These are phyloP conservation scores for Ramaria rubella DNA, from an alignment of 768 basidiomycete genomes.

Conservation along the genomic window DNA sequence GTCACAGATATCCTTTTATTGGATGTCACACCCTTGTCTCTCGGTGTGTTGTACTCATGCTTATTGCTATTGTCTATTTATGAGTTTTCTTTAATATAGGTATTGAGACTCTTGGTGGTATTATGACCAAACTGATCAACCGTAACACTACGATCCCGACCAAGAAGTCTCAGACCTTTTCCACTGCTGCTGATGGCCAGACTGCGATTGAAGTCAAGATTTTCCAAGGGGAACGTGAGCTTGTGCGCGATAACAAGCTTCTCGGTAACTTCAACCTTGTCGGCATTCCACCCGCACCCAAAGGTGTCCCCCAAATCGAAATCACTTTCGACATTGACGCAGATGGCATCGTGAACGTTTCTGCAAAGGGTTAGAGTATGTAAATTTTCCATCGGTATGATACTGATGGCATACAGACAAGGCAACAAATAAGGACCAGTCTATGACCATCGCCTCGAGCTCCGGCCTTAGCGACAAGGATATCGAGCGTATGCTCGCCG, in stretches of 20 bases:
- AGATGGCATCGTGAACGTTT: constrained; percentile 96
- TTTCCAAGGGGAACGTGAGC: constrained; percentile 98
- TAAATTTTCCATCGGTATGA: background rate
- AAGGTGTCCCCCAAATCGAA: constrained; percentile 79
- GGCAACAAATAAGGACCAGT: constrained; percentile 85
- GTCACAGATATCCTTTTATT: constrained; percentile 93
- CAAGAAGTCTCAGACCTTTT: constrained; percentile 99
- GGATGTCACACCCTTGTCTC: constrained; percentile 93
- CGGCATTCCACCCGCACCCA: constrained; percentile 86
- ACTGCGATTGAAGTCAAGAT: constrained; percentile 99
- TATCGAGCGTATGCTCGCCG: constrained; percentile 93
- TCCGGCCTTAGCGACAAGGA: constrained; percentile 95
- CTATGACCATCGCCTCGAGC: constrained; percentile 96
- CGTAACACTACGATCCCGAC: constrained; percentile 99
- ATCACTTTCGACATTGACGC: constrained; percentile 97
- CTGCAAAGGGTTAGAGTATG: constrained; percentile 67
- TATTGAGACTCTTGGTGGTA: constrained; percentile 97
- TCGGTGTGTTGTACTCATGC: constrained; percentile 47
- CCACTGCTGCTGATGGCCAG: constrained; percentile 97
- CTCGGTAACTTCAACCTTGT: constrained; percentile 99
- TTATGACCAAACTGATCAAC: constrained; percentile 98
- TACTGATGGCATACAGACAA: constrained; percentile 42
- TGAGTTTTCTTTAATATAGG: constrained; percentile 29
- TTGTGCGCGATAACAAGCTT: constrained; percentile 96
- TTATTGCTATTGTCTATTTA: background rate